Evolutionary conservation across 2,329 filamentous ascomycete genomes (phyloP).

Genomic region (Talaromyces amestolkiae): DNA sequence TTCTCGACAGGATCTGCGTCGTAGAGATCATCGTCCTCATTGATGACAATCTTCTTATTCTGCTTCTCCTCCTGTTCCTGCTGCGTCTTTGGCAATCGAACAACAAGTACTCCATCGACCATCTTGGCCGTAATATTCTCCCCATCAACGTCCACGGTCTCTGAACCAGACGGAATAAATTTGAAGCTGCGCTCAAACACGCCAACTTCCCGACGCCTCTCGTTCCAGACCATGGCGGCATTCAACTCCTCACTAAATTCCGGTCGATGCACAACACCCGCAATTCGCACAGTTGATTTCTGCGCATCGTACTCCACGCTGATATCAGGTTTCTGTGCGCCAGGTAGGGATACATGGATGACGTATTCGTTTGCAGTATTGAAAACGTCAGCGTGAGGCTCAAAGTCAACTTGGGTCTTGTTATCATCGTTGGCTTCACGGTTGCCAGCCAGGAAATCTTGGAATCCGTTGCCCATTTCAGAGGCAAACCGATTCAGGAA

Average conservation of each 20-base stretch:
- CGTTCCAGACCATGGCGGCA: constrained; percentile 60
- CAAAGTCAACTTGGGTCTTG: constrained; percentile 33
- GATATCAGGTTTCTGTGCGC: constrained; percentile 75
- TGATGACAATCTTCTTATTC: constrained; percentile 24
- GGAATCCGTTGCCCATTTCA: constrained; percentile 29
- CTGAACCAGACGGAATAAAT: constrained; percentile 52
- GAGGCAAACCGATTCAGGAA: constrained; percentile 32
- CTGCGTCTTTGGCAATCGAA: constrained; percentile 74
- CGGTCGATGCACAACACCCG: constrained; percentile 70
- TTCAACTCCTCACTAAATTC: constrained; percentile 68
- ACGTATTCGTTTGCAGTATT: constrained; percentile 64
- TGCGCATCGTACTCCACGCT: constrained; percentile 74
- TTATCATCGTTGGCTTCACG: constrained; percentile 16
- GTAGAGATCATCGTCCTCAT: constrained; percentile 20
- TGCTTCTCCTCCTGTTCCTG: constrained; percentile 21
- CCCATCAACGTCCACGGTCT: constrained; percentile 62
- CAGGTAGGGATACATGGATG: constrained; percentile 71
- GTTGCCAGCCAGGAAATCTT: not conserved
- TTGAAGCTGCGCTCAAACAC: constrained; percentile 69
- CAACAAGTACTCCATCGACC: constrained; percentile 71
- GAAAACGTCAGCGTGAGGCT: constrained; percentile 62
- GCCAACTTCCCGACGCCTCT: constrained; percentile 73
- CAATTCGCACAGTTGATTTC: constrained; percentile 62
- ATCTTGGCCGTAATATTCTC: constrained; percentile 70
- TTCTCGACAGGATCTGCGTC: not conserved